A percentile compares a stretch with the other conserved stretches of the same genome.
Conservation (phyloP, 2,329 filamentous ascomycete species). For the Lecanicillium sp. region DNA sequence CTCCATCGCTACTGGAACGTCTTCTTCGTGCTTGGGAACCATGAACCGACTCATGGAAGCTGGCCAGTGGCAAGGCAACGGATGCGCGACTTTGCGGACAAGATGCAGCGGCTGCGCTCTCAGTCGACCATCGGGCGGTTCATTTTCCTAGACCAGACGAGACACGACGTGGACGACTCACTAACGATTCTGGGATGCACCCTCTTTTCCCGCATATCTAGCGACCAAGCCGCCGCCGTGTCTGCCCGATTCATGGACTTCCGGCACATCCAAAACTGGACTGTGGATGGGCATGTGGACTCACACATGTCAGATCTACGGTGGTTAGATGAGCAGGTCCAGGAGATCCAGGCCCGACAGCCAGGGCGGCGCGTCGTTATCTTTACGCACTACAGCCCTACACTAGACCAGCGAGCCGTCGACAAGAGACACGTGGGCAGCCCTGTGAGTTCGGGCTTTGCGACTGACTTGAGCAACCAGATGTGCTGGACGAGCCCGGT, state of each 20-base stretch:
- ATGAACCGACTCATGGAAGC: conserved; percentile 31
- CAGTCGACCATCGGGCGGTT: conserved; percentile 18
- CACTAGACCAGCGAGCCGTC: conserved; percentile 9
- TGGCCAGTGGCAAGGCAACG: conserved; percentile 3
- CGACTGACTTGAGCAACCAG: conserved; percentile 30
- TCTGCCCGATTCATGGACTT: conserved; percentile 14
- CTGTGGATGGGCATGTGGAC: conserved; percentile 13
- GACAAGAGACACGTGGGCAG: conserved; percentile 22
- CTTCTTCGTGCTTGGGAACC: conserved; percentile 38
- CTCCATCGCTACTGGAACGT: conserved; percentile 31
- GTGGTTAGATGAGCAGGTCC: conserved; percentile 19
- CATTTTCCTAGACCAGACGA: conserved; percentile 30
- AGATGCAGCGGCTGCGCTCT: neutral
- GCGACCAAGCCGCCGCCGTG: conserved; percentile 20
- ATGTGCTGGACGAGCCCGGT: conserved; percentile 26
- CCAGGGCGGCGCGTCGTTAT: conserved; percentile 21
- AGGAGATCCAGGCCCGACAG: conserved; percentile 7
- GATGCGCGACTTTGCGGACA: conserved; percentile 2
- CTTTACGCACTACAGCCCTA: conserved; percentile 34
- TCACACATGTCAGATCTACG: conserved; percentile 15
- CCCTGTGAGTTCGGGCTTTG: conserved; percentile 21
- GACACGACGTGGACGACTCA: conserved; percentile 26
- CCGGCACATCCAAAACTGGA: conserved; percentile 24
- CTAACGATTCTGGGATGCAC: conserved; percentile 36
- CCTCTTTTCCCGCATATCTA: conserved; percentile 29